These are phyloP conservation scores for Fraxinus greggii DNA, from an alignment of 305 asterid species.

Conservation along the genomic window DNA sequence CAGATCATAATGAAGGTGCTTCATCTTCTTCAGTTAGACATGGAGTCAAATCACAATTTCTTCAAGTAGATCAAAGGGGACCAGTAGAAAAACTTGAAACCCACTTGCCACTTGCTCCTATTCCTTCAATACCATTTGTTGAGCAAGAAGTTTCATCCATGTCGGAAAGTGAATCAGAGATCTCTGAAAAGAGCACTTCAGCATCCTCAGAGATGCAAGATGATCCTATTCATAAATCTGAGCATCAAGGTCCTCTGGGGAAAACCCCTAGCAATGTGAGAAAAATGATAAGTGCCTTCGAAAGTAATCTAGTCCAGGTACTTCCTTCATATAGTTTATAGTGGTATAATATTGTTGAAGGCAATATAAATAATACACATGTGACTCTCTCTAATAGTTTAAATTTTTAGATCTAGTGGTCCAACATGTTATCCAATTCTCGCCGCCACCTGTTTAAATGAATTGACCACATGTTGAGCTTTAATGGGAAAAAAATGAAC, in stretches of 20 bases:
- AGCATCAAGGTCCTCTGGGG: constrained; percentile 29
- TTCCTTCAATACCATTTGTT: constrained; percentile 22
- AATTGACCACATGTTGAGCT: not conserved
- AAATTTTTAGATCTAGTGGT: not conserved
- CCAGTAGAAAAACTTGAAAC: constrained; percentile 30
- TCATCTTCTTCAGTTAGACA: constrained; percentile 37
- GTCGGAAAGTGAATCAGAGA: constrained; percentile 22
- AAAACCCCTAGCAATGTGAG: constrained; percentile 64
- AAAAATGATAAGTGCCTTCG: constrained; percentile 83
- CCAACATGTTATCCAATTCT: not conserved
- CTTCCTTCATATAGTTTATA: constrained; percentile 1
- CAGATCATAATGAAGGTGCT: constrained; percentile 44
- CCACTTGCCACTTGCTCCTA: constrained; percentile 18
- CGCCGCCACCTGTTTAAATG: not conserved
- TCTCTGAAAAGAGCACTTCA: constrained; percentile 22
- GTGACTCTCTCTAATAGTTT: not conserved
- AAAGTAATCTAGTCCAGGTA: constrained; percentile 64
- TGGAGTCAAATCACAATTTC: constrained; percentile 28
- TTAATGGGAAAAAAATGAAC: not conserved
- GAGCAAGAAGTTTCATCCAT: constrained; percentile 31
- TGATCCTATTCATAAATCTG: constrained; percentile 27
- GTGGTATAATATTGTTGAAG: not conserved
- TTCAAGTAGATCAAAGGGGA: constrained; percentile 27
- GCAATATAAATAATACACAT: not conserved
- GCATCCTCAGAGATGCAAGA: constrained; percentile 25